phyloP scores from a whole-genome alignment of 1,284 basidiomycete species.

The Ustilago lituana region DNA sequence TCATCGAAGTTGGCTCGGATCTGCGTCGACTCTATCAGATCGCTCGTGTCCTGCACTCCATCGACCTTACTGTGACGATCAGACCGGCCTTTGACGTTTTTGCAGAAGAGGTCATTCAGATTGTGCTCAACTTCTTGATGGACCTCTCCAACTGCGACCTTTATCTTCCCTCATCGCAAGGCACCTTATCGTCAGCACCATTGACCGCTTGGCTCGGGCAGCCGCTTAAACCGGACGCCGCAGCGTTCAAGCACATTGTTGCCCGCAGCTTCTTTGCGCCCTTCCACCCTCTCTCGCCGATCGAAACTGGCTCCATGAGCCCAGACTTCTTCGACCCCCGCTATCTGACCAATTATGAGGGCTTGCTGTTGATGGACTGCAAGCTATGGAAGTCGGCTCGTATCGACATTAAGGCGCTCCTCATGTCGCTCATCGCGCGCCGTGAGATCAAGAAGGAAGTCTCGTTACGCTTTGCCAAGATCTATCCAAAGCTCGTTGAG shows the following conservation, averaged over 20 bases:
- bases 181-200: slow-evolving; percentile 2
- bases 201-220: slow-evolving; percentile 21
- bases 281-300: slow-evolving; percentile 44
- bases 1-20: slow-evolving; percentile 81
- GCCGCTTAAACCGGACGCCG: slow-evolving; percentile 46
- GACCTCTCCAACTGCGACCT: slow-evolving; percentile 61
- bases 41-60: slow-evolving; percentile 82
- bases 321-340: slow-evolving; percentile 57
- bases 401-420: slow-evolving; percentile 81
- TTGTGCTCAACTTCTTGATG: slow-evolving; percentile 56
- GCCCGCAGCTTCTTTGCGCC: slow-evolving; percentile 48
- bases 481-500: slow-evolving; percentile 64
- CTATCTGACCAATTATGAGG: slow-evolving; percentile 58
- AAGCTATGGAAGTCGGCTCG: slow-evolving; percentile 69
- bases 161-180: slow-evolving; percentile 36
- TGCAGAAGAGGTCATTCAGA: slow-evolving; percentile 82
- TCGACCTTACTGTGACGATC: slow-evolving; percentile 91
- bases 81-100: slow-evolving; percentile 88
- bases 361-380: slow-evolving; percentile 60
- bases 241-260: slow-evolving; percentile 52
- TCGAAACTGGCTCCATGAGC: slow-evolving; percentile 50
- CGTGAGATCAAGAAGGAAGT: slow-evolving; percentile 80
- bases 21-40: slow-evolving; percentile 78
- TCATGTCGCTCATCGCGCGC: slow-evolving; percentile 77
- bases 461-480: slow-evolving; percentile 70